These are phyloP conservation scores for Pseudisothecium myosuroides DNA, from an alignment of 225 moss, liverwort and hornwort species.

Conservation along the genomic window DNA sequence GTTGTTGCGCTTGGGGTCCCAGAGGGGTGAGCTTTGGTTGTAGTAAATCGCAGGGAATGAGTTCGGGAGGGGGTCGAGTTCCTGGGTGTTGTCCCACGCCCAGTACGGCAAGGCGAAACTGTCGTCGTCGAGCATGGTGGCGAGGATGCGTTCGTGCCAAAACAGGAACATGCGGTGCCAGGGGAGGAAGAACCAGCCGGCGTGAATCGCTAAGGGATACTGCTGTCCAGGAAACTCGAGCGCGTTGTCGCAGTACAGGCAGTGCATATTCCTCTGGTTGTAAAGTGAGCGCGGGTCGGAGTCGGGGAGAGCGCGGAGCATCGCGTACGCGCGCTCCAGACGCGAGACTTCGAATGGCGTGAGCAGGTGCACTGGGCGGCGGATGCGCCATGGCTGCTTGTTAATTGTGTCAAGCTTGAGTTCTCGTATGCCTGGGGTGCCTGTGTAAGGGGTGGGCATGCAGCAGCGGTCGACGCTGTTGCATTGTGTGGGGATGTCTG, in stretches of 20 bases:
- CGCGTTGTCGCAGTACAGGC: background rate
- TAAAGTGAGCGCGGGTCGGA: background rate
- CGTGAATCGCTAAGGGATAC: background rate
- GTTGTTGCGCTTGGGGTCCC: background rate
- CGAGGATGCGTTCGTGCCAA: background rate
- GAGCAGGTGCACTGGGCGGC: background rate
- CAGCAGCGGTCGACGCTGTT: background rate
- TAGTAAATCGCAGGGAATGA: background rate
- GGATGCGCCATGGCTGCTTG: background rate
- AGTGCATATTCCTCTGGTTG: background rate
- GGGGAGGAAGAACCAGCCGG: background rate
- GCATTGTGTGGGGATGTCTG: background rate
- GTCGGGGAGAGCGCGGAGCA: background rate
- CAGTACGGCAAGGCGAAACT: background rate
- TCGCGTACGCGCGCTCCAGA: background rate
- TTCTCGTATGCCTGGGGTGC: background rate
- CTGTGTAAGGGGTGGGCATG: background rate
- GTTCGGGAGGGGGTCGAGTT: background rate
- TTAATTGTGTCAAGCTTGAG: background rate
- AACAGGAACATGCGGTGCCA: background rate
- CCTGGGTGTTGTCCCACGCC: background rate
- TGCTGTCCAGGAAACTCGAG: background rate
- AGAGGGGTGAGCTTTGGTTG: background rate
- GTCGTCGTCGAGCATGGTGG: background rate
- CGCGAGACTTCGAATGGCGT: background rate